Evolutionary conservation across 2,329 filamentous ascomycete genomes (phyloP).

Genomic region (Beauveria asiatica): DNA sequence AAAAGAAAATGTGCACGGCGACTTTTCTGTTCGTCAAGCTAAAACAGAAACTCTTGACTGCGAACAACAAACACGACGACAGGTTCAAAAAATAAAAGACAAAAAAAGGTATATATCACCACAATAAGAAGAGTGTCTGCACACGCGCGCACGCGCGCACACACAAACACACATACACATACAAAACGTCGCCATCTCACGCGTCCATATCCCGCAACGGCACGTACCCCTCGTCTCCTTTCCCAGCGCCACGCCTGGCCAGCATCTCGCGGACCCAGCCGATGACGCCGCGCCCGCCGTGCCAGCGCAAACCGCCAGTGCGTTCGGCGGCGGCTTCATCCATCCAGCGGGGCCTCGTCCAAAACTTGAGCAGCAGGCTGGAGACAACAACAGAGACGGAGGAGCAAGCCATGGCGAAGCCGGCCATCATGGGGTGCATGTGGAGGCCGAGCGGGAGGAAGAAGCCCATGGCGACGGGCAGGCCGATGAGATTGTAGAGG

Average conservation of each 20-base stretch:
- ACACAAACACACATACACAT: neutral
- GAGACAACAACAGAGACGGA: constrained; percentile 85
- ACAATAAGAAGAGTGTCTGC: neutral
- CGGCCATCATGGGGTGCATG: constrained; percentile 88
- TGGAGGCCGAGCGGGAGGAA: constrained; percentile 84
- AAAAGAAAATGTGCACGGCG: neutral
- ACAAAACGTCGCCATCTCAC: neutral
- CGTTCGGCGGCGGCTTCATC: constrained; percentile 57
- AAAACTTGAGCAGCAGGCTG: constrained; percentile 76
- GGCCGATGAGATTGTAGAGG: constrained; percentile 80
- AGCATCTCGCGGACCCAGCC: constrained; percentile 34
- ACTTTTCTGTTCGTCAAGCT: neutral
- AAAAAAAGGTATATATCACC: neutral
- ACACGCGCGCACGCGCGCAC: too few relatives aligned
- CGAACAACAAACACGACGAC: neutral
- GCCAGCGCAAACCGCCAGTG: constrained; percentile 36
- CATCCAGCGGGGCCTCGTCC: constrained; percentile 83
- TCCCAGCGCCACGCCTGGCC: constrained; percentile 20
- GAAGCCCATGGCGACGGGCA: constrained; percentile 95
- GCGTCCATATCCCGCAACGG: constrained; percentile 45
- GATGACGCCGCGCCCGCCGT: constrained; percentile 34
- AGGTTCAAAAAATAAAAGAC: neutral
- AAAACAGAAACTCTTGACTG: neutral
- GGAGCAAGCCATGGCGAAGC: constrained; percentile 85
- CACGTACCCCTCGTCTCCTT: constrained; percentile 50